A percentile compares a stretch with the other conserved stretches of the same genome.
These are phyloP conservation scores for Solanum chaucha DNA, from an alignment of 257 asterid species.

Conservation along the genomic window DNA sequence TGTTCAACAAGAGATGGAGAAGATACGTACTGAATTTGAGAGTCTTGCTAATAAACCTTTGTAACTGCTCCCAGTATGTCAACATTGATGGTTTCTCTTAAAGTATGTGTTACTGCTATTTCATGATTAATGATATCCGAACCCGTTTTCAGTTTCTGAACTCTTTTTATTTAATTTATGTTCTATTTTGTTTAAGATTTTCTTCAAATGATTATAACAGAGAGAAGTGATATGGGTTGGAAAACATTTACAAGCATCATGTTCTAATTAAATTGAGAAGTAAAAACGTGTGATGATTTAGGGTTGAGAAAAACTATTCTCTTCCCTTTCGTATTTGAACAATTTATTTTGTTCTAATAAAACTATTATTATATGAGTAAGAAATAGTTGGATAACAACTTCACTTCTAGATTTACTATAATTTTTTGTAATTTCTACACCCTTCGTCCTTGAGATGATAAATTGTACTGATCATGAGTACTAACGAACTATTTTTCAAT, in stretches of 20 bases:
- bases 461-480: too few relatives aligned
- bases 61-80: not conserved
- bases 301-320: not conserved
- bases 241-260: not conserved
- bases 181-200: not conserved
- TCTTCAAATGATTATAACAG: too few relatives aligned
- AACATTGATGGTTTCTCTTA: not conserved
- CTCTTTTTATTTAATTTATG: too few relatives aligned
- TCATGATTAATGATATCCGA: not conserved
- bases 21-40: constrained; percentile 10
- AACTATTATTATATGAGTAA: not conserved
- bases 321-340: not conserved
- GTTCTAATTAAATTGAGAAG: not conserved
- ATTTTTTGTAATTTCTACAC: not conserved
- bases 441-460: too few relatives aligned
- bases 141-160: not conserved
- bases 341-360: not conserved
- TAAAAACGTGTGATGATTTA: too few relatives aligned
- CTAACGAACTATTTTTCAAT: too few relatives aligned
- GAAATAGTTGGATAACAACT: not conserved
- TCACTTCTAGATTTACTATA: not conserved
- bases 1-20: constrained; percentile 10
- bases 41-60: constrained; percentile 4
- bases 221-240: not conserved
- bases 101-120: not conserved